phyloP scores from a whole-genome alignment of 2,329 filamentous ascomycete genomes.

The Pyricularia sp. region DNA sequence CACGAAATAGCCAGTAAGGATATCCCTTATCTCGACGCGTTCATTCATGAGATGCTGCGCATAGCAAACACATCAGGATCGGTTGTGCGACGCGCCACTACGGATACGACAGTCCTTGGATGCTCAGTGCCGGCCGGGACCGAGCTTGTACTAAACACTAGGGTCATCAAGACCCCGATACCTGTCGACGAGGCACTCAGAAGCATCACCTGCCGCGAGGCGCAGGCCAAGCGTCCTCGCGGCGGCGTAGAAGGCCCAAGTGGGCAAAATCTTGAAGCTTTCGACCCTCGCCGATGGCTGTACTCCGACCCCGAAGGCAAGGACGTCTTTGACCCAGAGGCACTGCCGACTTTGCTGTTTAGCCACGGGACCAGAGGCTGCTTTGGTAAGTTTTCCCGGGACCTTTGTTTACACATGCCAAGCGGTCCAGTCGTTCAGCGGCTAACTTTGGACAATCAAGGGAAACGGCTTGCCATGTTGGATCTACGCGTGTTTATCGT shows the following conservation, averaged over 20 bases:
- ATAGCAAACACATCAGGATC: not conserved
- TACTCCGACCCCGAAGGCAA: slow-evolving; percentile 11
- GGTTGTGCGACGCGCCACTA: not conserved
- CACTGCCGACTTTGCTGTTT: slow-evolving; percentile 21
- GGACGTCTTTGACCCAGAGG: slow-evolving; percentile 19
- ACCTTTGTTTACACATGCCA: too few species aligned
- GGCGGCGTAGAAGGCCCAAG: slow-evolving; percentile 11
- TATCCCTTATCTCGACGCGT: not conserved
- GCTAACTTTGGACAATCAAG: not conserved
- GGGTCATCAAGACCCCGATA: slow-evolving; percentile 9
- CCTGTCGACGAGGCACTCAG: slow-evolving; percentile 16
- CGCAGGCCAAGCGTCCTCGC: slow-evolving; percentile 16
- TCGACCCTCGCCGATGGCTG: slow-evolving; percentile 27
- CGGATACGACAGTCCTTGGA: not conserved
- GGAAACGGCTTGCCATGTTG: slow-evolving; percentile 11
- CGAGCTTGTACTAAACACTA: slow-evolving; percentile 8
- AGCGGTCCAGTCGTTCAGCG: too few species aligned
- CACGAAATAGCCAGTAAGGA: not conserved
- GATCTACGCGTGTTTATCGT: slow-evolving; percentile 12
- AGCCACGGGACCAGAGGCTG: slow-evolving; percentile 23
- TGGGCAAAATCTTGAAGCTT: slow-evolving; percentile 13
- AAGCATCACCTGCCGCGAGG: slow-evolving; percentile 15
- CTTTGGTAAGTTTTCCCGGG: slow-evolving; percentile 14
- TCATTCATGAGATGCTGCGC: not conserved
- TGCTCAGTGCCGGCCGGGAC: not conserved